These are phyloP conservation scores for Geoglossum cookeanum DNA, from an alignment of 2,329 filamentous ascomycete species.

Conservation along the genomic window DNA sequence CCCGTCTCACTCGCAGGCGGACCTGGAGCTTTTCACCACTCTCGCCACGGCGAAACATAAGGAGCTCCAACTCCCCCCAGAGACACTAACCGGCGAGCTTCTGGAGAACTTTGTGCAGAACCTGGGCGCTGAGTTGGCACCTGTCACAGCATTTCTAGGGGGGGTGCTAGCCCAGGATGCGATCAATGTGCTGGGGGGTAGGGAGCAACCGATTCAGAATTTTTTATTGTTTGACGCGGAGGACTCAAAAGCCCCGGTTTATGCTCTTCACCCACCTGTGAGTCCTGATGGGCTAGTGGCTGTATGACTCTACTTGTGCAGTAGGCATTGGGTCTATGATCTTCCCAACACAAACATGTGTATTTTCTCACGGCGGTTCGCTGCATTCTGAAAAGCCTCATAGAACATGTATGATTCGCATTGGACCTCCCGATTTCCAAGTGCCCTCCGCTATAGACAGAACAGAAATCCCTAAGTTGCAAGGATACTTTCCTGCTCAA, in stretches of 20 bases:
- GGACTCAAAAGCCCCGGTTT: constrained; percentile 1
- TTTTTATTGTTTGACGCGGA: constrained; percentile 3
- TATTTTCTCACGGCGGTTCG: not conserved
- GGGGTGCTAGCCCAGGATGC: constrained; percentile 88
- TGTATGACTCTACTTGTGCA: not conserved
- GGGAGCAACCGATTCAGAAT: constrained; percentile 91
- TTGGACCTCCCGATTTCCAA: not conserved
- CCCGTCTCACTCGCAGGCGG: constrained; percentile 38
- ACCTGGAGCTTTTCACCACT: constrained; percentile 58
- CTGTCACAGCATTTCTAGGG: constrained; percentile 19
- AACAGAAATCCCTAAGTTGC: not conserved
- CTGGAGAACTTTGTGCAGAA: constrained; percentile 75
- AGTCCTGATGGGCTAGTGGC: not conserved
- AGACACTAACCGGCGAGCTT: constrained; percentile 36
- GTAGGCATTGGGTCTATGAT: not conserved
- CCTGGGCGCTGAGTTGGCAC: constrained; percentile 29
- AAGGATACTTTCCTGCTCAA: not conserved
- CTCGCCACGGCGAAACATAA: constrained; percentile 63
- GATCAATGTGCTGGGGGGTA: constrained; percentile 81
- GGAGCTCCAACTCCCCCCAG: constrained; percentile 31
- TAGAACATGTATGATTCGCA: not conserved
- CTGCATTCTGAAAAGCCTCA: not conserved
- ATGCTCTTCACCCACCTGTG: not conserved
- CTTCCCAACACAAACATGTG: not conserved
- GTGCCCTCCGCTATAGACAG: not conserved